Percentiles rank a stretch among this genome's conserved stretches.
phyloP scores from a whole-genome alignment of 2,329 filamentous ascomycete genomes.

The Arthrocladium fulminans region DNA sequence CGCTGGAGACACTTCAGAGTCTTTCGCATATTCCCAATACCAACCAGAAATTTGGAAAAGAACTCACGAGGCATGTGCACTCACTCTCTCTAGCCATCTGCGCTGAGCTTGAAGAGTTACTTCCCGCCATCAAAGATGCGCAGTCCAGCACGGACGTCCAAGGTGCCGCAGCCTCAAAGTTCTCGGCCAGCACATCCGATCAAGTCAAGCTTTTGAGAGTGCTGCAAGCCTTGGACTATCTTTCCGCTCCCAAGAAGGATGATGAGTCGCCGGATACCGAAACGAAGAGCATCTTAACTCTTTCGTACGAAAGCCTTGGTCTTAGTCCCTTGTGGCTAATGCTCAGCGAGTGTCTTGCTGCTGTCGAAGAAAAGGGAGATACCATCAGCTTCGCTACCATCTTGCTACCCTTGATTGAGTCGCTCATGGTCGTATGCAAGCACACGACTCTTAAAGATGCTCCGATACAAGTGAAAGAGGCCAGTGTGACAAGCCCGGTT shows the following conservation, averaged over 20 bases:
- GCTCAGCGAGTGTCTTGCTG: constrained; percentile 75
- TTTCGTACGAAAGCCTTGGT: constrained; percentile 80
- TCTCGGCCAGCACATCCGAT: constrained; percentile 90
- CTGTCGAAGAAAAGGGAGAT: constrained; percentile 83
- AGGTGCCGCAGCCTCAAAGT: constrained; percentile 85
- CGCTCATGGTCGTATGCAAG: constrained; percentile 98
- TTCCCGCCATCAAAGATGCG: constrained; percentile 78
- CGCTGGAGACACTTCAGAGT: constrained; percentile 96
- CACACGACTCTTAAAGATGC: constrained; percentile 76
- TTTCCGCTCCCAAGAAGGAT: constrained; percentile 72
- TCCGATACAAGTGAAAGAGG: constrained; percentile 53
- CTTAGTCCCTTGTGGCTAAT: constrained; percentile 90
- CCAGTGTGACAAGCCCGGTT: constrained; percentile 56
- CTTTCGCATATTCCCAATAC: constrained; percentile 86
- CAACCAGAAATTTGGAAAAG: constrained; percentile 82
- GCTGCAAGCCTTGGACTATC: constrained; percentile 85
- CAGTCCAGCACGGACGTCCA: constrained; percentile 89
- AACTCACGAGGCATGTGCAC: constrained; percentile 81
- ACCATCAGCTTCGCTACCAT: constrained; percentile 98
- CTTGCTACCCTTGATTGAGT: constrained; percentile 85
- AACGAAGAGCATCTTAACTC: constrained; percentile 75
- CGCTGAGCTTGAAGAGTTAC: constrained; percentile 70
- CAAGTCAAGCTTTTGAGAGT: constrained; percentile 92
- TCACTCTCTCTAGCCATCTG: constrained; percentile 76
- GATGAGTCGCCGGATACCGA: constrained; percentile 45